Conservation (phyloP, 2,329 filamentous ascomycete species). For the Epichloe brachyelytri region DNA sequence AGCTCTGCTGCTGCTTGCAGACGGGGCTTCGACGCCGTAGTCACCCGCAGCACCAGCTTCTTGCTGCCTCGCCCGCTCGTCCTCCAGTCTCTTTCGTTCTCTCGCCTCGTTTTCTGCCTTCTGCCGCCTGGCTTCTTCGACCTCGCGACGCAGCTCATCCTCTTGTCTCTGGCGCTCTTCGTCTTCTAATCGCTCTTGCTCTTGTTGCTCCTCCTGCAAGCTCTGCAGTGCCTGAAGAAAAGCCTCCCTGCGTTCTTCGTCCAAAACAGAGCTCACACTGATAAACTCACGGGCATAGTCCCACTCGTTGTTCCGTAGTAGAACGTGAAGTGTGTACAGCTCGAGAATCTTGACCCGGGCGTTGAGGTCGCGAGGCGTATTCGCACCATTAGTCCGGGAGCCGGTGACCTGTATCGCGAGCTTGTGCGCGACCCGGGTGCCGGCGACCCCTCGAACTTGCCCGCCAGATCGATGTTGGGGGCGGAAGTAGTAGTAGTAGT, state of each 20-base stretch:
- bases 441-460: conserved; percentile 41
- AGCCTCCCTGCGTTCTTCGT: conserved; percentile 81
- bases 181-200: conserved; percentile 52
- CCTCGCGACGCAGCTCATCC: conserved; percentile 40
- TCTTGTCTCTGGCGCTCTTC: conserved; percentile 45
- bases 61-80: conserved; percentile 36
- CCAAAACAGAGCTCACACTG: conserved; percentile 68
- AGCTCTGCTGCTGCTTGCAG: conserved; percentile 22
- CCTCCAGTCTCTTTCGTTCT: conserved; percentile 37
- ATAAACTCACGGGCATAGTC: conserved; percentile 91
- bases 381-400: conserved; percentile 49
- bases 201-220: conserved; percentile 70
- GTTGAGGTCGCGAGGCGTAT: conserved; percentile 73
- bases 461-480: conserved; percentile 59
- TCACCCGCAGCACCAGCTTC: conserved; percentile 51
- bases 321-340: conserved; percentile 85
- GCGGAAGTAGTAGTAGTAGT: conserved; percentile 53
- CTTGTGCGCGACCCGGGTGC: conserved; percentile 22
- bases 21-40: conserved; percentile 50
- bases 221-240: conserved; percentile 78
- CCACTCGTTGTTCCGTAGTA: conserved; percentile 92
- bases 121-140: conserved; percentile 42
- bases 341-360: conserved; percentile 85
- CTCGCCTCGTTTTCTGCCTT: conserved; percentile 47
- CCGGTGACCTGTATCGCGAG: conserved; percentile 30